Evolutionary conservation across 1,284 basidiomycete genomes (phyloP).

Genomic region (Somion occarium): DNA sequence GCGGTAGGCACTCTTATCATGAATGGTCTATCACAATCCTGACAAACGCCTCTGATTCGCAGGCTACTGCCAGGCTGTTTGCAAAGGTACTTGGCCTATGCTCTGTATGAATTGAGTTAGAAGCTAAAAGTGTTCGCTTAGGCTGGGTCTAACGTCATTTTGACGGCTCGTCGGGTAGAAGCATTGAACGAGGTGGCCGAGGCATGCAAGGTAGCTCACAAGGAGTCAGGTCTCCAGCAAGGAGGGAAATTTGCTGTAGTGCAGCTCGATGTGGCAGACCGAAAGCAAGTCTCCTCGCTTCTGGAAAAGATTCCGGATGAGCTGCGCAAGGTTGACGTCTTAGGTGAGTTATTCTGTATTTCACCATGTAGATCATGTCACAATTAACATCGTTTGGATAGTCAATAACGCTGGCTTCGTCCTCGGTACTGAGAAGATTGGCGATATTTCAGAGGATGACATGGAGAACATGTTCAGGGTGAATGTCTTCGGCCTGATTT

Average conservation of each 20-base stretch:
- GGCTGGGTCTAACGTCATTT: slow-evolving; percentile 77
- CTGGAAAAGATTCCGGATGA: slow-evolving; percentile 66
- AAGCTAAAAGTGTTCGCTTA: slow-evolving; percentile 22
- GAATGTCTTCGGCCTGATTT: slow-evolving; percentile 88
- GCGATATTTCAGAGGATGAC: slow-evolving; percentile 71
- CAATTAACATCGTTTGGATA: slow-evolving; percentile 30
- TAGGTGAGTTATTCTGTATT: slow-evolving; percentile 44
- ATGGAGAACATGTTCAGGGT: slow-evolving; percentile 89
- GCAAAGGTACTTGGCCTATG: slow-evolving; percentile 64
- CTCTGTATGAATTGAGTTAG: slow-evolving; percentile 1
- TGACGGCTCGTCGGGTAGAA: slow-evolving; percentile 66
- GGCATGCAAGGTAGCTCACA: slow-evolving; percentile 65
- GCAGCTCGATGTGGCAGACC: slow-evolving; percentile 74
- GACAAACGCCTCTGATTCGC: slow-evolving; percentile 3
- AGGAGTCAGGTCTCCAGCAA: slow-evolving; percentile 62
- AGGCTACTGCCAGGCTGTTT: slow-evolving; percentile 83
- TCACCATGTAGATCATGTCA: neutral
- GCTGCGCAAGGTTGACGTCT: slow-evolving; percentile 67
- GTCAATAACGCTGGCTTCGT: slow-evolving; percentile 91
- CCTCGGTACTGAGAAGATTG: slow-evolving; percentile 77
- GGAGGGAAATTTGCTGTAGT: slow-evolving; percentile 69
- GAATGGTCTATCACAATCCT: neutral
- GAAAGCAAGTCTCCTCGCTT: slow-evolving; percentile 58
- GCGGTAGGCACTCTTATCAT: slow-evolving; percentile 40
- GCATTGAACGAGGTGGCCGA: slow-evolving; percentile 60